phyloP scores from a whole-genome alignment of 2,329 filamentous ascomycete genomes.

The Colletotrichum noveboracense region DNA sequence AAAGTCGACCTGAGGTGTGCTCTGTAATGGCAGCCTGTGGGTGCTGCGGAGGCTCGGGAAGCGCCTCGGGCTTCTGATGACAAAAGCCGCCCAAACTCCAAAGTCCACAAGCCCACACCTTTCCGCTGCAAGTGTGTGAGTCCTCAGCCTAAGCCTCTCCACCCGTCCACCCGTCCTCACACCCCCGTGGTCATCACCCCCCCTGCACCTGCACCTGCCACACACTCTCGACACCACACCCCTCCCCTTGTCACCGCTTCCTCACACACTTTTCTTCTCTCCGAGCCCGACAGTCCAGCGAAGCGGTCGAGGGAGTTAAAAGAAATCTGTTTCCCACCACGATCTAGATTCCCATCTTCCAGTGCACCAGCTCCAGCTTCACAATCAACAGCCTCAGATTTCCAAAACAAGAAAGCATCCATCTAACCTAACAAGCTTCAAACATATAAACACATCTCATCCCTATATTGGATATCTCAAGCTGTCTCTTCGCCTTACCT shows the following conservation, averaged over 20 bases:
- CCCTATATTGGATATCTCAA: neutral
- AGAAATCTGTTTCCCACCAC: constrained; percentile 19
- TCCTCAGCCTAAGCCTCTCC: constrained; percentile 9
- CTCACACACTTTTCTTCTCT: constrained; percentile 19
- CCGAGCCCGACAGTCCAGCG: constrained; percentile 18
- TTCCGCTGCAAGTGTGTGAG: neutral
- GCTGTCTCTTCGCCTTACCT: neutral
- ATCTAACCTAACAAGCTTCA: neutral
- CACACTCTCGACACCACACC: neutral
- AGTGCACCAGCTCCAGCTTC: neutral
- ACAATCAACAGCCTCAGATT: constrained; percentile 10
- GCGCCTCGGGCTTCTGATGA: constrained; percentile 19
- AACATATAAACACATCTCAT: neutral
- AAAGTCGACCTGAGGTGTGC: neutral
- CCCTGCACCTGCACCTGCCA: constrained; percentile 9
- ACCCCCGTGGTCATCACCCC: constrained; percentile 1
- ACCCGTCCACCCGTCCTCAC: neutral
- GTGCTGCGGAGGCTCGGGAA: constrained; percentile 14
- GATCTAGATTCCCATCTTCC: neutral
- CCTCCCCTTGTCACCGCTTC: constrained; percentile 18
- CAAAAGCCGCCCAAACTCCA: constrained; percentile 21
- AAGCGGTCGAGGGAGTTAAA: constrained; percentile 15
- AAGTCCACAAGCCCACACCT: neutral
- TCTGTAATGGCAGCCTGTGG: neutral
- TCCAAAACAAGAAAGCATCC: constrained; percentile 9